Conservation (phyloP, 2,329 filamentous ascomycete genomes). For the Trichoderma cornu-damae region DNA sequence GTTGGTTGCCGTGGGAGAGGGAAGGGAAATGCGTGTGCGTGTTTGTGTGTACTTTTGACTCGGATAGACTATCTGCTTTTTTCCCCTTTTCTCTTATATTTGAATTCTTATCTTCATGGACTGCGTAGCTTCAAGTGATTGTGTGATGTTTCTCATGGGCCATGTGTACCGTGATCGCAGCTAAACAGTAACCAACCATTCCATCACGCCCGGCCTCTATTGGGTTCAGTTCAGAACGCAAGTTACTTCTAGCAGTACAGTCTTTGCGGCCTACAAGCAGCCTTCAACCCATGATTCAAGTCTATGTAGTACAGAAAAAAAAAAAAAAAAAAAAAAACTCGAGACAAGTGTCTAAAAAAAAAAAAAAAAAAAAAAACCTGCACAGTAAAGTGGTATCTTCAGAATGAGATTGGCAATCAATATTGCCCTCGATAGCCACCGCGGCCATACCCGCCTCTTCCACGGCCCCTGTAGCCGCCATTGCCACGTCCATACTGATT, state of each 20-base stretch:
- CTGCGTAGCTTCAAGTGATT: background rate
- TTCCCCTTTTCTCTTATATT: constrained; percentile 15
- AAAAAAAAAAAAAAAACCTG: background rate
- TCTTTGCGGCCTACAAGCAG: background rate
- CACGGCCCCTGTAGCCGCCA: constrained; percentile 28
- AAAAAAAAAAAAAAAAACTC: background rate
- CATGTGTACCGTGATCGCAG: too few relatives aligned
- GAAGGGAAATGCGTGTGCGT: background rate
- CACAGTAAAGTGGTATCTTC: background rate
- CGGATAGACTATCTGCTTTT: constrained; percentile 24
- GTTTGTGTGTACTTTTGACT: constrained; percentile 17
- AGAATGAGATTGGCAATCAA: background rate
- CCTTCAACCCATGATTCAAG: background rate
- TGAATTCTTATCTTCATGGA: constrained; percentile 1
- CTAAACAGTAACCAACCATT: background rate
- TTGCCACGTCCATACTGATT: constrained; percentile 25
- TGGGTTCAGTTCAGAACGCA: background rate
- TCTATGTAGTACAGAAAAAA: too few relatives aligned
- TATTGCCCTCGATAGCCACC: constrained; percentile 26
- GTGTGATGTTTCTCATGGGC: background rate
- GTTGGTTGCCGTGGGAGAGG: background rate
- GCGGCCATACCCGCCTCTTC: constrained; percentile 31
- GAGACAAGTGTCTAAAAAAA: background rate
- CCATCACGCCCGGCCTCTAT: background rate
- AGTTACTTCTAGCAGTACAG: background rate